Conservation (phyloP, 768 basidiomycete genomes). For the Peribolospora baueri region DNA sequence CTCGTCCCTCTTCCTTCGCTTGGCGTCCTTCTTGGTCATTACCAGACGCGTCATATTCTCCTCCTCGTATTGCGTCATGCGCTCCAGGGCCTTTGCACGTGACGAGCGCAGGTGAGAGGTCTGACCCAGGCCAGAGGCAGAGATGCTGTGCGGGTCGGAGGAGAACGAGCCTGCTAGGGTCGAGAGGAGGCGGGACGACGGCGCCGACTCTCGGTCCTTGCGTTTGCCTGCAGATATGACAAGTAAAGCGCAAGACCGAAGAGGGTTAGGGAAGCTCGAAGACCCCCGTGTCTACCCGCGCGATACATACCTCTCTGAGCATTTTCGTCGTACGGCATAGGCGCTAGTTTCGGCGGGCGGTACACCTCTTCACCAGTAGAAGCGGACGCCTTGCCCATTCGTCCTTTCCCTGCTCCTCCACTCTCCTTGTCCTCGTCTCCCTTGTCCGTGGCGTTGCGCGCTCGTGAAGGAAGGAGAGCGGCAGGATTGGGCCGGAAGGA, state of each 20-base stretch:
- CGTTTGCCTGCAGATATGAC: neutral
- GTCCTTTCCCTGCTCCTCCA: neutral
- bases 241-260: neutral
- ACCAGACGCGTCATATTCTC: constrained; percentile 77
- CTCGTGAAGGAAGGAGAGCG: constrained; percentile 29
- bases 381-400: constrained; percentile 6
- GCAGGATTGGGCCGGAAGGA: constrained; percentile 76
- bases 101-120: constrained; percentile 30
- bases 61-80: constrained; percentile 73
- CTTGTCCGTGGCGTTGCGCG: constrained; percentile 8
- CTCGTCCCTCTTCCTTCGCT: constrained; percentile 50
- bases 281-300: no score
- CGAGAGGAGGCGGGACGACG: constrained; percentile 11
- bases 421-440: constrained; percentile 17
- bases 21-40: constrained; percentile 67
- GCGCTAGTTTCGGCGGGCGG: constrained; percentile 59
- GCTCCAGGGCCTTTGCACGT: constrained; percentile 53
- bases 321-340: constrained; percentile 51
- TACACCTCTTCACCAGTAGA: constrained; percentile 16
- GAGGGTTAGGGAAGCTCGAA: neutral
- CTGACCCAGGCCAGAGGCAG: constrained; percentile 42
- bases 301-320: constrained; percentile 21
- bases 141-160: constrained; percentile 11
- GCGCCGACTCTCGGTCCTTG: constrained; percentile 13
- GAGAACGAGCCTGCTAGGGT: constrained; percentile 13